Base-by-base conservation (phyloP, 1,139 yeast genomes). In the Nakaseomyces bracarensis region DNA sequence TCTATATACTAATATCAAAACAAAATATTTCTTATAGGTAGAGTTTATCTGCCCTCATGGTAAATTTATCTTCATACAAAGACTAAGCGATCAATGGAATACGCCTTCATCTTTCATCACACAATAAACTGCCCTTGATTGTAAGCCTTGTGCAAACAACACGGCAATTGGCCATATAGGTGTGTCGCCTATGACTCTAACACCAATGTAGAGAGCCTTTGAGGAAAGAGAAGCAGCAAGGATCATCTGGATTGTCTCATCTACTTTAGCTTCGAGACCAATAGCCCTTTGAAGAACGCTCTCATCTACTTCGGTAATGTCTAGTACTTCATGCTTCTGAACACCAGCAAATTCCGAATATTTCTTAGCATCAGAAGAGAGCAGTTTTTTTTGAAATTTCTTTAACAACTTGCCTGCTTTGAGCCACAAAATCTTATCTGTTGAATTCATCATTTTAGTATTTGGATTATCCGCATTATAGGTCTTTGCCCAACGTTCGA, bases 161-260 rank as follows among this genome's bases (percentile, higher is more conserved):
- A 81, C 67, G 1, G 86, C 83, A 43, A 80, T 71, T 1, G 91
- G 89, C 91, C 91, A 82, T 13, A 82, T 80, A 2, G 91, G 89
- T 0, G 87, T 86, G 64, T 82, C 87, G 1, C 86, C 85, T 43
- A 82, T 67, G 25, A 82, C 76, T 48, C 86, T 67, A 11, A 82
- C 81, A 22, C 91, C 91, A 43, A 82, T 62, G 46, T 78, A 77
- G 40, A 81, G 61, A 22, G 77, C 71, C 53, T 77, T 72, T 21
- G 72, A 67, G 7, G 83, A 74, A 30, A 81, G 64, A 49, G 74
- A 67, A 8, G 76, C 71, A 23, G 67, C 66, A 35, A 64, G 59
- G 35, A 74, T 69, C 25, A 74, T 68, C 39, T 62, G 64, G 1
- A 71, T 65, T 4, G 72, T 68, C 35, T 67, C 71, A 13, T 52